Base-by-base conservation (phyloP, 495 filamentous ascomycete species). In the Aspergillus egyptiacus region DNA sequence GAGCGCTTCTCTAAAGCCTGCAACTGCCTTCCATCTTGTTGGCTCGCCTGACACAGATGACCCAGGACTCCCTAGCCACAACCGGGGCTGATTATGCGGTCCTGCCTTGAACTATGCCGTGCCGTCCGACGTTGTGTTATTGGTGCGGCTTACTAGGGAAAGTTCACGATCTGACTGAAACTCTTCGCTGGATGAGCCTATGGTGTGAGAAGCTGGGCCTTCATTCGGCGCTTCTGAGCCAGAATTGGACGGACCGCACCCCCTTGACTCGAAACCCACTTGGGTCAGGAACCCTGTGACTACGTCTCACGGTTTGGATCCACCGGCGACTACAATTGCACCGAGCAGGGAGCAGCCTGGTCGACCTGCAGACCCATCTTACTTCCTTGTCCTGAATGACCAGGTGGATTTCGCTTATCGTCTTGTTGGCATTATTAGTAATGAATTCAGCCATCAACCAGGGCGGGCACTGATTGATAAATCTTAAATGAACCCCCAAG, bases 321-420 rank as follows among this genome's bases (percentile, higher is more conserved):
- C 20, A 43, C 14, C 45, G 35, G 45, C 42, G 42, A 52, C 46
- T 33, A 22, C 34, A 32, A 48, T 56, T 44, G 15, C 23, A 35
- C 44, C 19, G 35, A 34, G 48, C 59, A 61, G 38, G 59, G 59
- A 50, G 31, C 24, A 32, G 53, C 50, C 55, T 51, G 37, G 53
- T 37, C 42, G 44, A 25, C 24, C 32, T 56, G 41, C 50, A 55
- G 48, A 39, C 27, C 7, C 5, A 14, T 46, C 10, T 33, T 8
- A 13, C 27, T 48, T 43, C 37, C 35, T 22, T 46, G 24, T 20
- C 13, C 28, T 34, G 7, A 11, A 44, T 32, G 41, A 32, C 14
- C 14, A 3, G 28, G 41, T 44, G 9, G 41, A n/a, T 18, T 33
- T 31, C 40, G 5, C 20, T 20, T 37, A 20, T 37, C 35, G 8